A percentile compares a stretch with the other conserved stretches of the same genome.
phyloP scores from a whole-genome alignment of 257 asterid genomes.

The Solanum lycopersicoides region DNA sequence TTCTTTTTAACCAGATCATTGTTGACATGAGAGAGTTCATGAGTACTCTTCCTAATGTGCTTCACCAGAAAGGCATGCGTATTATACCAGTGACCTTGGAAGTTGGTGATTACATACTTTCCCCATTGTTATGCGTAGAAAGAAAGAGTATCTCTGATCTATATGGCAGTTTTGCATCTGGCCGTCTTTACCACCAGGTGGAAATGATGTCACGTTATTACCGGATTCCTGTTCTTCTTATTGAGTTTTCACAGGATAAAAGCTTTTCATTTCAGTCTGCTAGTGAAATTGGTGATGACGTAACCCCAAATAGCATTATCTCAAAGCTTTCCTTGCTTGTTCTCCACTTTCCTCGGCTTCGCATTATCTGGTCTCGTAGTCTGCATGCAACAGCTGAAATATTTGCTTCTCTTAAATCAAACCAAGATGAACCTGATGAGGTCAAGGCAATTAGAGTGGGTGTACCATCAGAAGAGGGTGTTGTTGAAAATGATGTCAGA shows the following conservation, averaged over 20 bases:
- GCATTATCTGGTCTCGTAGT: conserved; percentile 95
- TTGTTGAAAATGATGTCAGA: conserved; percentile 64
- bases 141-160: conserved; percentile 97
- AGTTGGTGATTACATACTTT: conserved; percentile 92
- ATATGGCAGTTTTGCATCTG: conserved; percentile 87
- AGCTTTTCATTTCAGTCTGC: conserved; percentile 98
- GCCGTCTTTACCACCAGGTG: conserved; percentile 88
- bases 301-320: conserved; percentile 78
- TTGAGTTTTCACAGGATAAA: conserved; percentile 95
- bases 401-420: conserved; percentile 68
- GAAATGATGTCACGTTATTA: conserved; percentile 99
- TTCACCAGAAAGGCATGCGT: conserved; percentile 90
- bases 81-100: conserved; percentile 90
- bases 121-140: conserved; percentile 93
- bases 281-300: conserved; percentile 85
- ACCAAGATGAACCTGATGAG: conserved; percentile 98
- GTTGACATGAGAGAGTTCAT: conserved; percentile 99
- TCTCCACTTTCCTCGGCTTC: conserved; percentile 96
- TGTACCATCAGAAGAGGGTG: conserved; percentile 95
- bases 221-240: conserved; percentile 86
- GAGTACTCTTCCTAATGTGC: conserved; percentile 98
- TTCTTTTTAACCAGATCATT: conserved; percentile 42
- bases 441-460: conserved; percentile 91
- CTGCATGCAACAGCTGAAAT: conserved; percentile 93
- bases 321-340: conserved; percentile 85